Evolutionary conservation across 176 grass and related monocot genomes (phyloP), one percentile per base, ranked within the genome.

Genomic region (Tillandsia fasciculata): DNA sequence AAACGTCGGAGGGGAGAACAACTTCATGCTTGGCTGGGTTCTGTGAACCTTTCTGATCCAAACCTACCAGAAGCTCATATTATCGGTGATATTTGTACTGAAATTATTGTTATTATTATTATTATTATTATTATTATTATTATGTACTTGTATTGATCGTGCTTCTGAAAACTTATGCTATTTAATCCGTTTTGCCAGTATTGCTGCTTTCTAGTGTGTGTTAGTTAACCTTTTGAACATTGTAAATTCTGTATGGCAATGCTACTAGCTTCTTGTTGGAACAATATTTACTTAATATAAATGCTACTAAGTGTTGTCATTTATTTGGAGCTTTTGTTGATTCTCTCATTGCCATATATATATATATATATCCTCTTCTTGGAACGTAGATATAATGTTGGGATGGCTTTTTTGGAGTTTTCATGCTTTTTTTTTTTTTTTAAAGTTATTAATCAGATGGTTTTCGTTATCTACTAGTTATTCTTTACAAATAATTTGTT

Each of bases 21-120:
- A 80, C 70, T 96, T 89, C 80, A 96, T 96, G 92, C 78, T 87
- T 13, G 86, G 86, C 33, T 96, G 92, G 92, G 86, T 87, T 71
- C 88, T 91, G 48, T 91, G 73, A 96, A 17, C 51, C 66, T 20
- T 53, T 53, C 14, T 61, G 54, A 24, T 24, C 24, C 0, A 15
- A 61, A 9, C 56, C 15, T 2, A 61, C 4, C 56, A 61, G 15
- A 61, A 61, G 22, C 56, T 22, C 22, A 61, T 61, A 9, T 61
- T 56, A 2, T 61, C 22, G 56, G 7, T 17, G 22, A 42, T 59
- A 6, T 59, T 59, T 59, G n/a, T 17, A 18, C 0, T 8, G 54
- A 59, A 59, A 42, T 42, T 42, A 42, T 33, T 33, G 5, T 58
- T 1, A 18, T 59, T 59, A 22, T 9, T 15, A 17, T 14, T 8